Evolutionary conservation across 345 rosid species (phyloP), one percentile per base, ranked within the genome.

Genomic region (Cardiospermum halicacabum): DNA sequence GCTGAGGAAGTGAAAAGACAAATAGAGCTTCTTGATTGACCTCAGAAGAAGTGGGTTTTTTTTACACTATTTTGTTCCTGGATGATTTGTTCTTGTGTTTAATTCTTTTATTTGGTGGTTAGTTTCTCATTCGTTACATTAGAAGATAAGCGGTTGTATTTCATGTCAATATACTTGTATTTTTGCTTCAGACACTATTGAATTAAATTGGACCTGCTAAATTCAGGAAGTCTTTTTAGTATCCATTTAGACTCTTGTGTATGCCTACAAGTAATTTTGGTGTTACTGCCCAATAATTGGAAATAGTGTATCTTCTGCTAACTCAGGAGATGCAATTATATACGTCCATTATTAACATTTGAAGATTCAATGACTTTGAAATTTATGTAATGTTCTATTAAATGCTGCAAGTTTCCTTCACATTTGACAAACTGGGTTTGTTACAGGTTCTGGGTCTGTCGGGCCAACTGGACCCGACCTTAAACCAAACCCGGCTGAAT

Each of bases 1-100:
- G 64, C 75, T 89, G 75, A 85, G 82, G 85, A 85, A 77, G 74
- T 74, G 87, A 88, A 53, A 62, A 13, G 56, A 72, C 53, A 24
- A 27, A 39, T 60, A 64, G 32, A 47, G 62, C 22, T 39, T n/a
- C 48, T 64, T 31, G 27, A 32, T 48, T 74, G 61, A 48, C 24
- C 47, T 57, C 32, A 22, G 25, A 37, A 68, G 21, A 60, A 39
- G 63, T 61, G 39, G 70, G 66, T 60, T 65, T 60, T n/a, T 56
- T 57, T 57, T 69, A 63, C 31, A 61, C 56, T 40, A 10, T 58
- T 31, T 19, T 64, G 57, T 69, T n/a, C n/a, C n/a, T n/a, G n/a
- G n/a, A n/a, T n/a, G n/a, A 69, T 70, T 34, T 56, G 40, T 53
- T 63, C 26, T 39, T 21, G 56, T 68, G 70, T 58, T 60, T 64